Evolutionary conservation across 208 protist species (phyloP).

Genomic region (Acanthamoeba royreba): DNA sequence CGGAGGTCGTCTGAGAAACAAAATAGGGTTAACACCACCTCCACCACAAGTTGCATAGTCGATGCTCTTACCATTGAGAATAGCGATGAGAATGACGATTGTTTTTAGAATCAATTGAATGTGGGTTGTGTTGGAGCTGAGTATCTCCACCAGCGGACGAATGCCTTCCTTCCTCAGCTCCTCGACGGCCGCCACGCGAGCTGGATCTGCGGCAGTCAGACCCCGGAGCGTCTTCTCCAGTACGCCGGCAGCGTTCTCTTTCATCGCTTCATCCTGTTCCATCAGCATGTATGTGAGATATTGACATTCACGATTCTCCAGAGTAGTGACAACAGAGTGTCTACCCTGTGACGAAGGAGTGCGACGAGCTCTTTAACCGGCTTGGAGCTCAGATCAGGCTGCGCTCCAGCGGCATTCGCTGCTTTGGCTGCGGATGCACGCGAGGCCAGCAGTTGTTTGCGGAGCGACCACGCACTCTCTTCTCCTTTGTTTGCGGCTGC

Average conservation of each 20-base stretch:
- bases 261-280: background rate
- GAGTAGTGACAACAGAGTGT: background rate
- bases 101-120: background rate
- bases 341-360: background rate
- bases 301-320: background rate
- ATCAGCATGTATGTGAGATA: background rate
- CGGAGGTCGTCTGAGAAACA: background rate
- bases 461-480: background rate
- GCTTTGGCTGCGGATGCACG: background rate
- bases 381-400: background rate
- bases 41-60: background rate
- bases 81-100: background rate
- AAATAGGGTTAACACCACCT: background rate
- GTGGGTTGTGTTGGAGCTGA: background rate
- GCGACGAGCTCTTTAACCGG: background rate
- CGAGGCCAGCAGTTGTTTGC: background rate
- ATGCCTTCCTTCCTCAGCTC: background rate
- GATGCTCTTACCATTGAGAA: background rate
- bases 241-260: background rate
- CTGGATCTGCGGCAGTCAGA: background rate
- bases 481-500: background rate
- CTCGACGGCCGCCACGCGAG: background rate
- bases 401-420: background rate
- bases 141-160: background rate
- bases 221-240: background rate